Evolutionary conservation across 495 filamentous ascomycete species (phyloP).

Genomic region (Staphylotrichum tortipilum): DNA sequence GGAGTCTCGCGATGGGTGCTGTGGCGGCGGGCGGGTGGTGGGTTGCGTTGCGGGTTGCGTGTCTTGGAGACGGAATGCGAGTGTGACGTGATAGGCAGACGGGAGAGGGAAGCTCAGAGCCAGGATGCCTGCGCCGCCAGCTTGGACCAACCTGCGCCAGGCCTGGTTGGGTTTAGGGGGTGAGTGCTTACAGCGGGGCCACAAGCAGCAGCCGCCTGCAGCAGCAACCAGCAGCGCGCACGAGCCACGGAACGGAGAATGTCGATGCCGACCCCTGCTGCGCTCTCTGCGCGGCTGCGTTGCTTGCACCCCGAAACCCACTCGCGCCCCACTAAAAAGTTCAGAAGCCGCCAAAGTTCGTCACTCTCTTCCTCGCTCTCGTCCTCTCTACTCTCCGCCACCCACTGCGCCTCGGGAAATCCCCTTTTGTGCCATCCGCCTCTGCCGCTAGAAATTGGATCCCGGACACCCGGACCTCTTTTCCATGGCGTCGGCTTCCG

Average conservation of each 20-base stretch:
- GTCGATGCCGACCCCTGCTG: too few relatives aligned
- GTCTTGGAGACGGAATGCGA: slow-evolving; percentile 6
- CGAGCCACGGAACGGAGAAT: slow-evolving; percentile 8
- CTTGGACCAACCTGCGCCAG: slow-evolving; percentile 3
- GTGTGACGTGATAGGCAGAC: slow-evolving; percentile 29
- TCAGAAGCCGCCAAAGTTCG: slow-evolving; percentile 9
- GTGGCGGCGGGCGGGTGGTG: background rate
- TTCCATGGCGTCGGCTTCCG: slow-evolving; percentile 12
- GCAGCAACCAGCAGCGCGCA: slow-evolving; percentile 5
- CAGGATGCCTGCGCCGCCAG: slow-evolving; percentile 18
- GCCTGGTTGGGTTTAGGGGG: background rate
- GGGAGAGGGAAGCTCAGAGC: background rate
- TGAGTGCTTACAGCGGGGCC: too few relatives aligned
- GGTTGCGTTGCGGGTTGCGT: slow-evolving; percentile 3
- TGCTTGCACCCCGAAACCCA: background rate
- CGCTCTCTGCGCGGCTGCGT: too few relatives aligned
- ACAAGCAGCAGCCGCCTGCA: too few relatives aligned
- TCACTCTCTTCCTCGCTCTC: too few relatives aligned
- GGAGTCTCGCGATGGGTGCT: background rate
- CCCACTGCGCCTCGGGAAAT: background rate
- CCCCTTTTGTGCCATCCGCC: background rate
- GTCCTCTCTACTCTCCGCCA: too few relatives aligned
- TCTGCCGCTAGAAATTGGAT: background rate
- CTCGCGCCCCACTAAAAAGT: slow-evolving; percentile 22
- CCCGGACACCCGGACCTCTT: background rate